Evolutionary conservation across 75 land plant species (phyloP), one percentile per base, ranked within the genome.

Genomic region (Picea glauca): DNA sequence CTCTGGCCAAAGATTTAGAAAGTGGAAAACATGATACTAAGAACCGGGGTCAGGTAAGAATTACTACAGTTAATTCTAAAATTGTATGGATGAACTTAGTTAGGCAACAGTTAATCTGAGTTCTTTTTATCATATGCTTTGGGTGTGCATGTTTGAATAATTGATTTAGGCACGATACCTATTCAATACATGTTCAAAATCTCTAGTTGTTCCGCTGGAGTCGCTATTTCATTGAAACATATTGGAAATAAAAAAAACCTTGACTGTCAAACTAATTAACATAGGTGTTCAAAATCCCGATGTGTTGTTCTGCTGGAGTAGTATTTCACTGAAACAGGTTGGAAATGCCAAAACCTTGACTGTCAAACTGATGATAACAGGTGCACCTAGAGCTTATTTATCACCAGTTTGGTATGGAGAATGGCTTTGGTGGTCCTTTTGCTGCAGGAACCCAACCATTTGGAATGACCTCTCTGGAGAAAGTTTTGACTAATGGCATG

Each of bases 361-460:
- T 62, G 20, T 62, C 63, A 62, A 62, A 62, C 63, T 62, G 63
- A 23, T 62, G 21, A 62, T 76, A 46, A 58, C 82, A 94, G 98
- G 95, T 94, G 61, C 95, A 94, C 62, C 58, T 94, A 80, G 98
- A 94, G 82, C 95, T 94, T 58, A 60, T 94, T 13, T 94, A 94
- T 57, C 79, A 78, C 74, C 87, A 89, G 32, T 86, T 78, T 60
- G 92, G 92, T 13, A 81, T 75, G 87, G 85, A 85, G 56, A 86
- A 87, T 50, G 83, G 72, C 15, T 77, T 86, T 59, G 30, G 73
- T 15, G 83, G 88, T 60, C 83, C 85, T 21, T 91, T 87, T 78
- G 68, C 83, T 11, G 61, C 6, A 31, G 76, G 60, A 40, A 67
- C 83, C 9, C 32, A 56, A 23, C 59, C 33, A 30, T 85, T 82